Base-by-base conservation (phyloP, 2,329 filamentous ascomycete species). In the Colletotrichum navitas region DNA sequence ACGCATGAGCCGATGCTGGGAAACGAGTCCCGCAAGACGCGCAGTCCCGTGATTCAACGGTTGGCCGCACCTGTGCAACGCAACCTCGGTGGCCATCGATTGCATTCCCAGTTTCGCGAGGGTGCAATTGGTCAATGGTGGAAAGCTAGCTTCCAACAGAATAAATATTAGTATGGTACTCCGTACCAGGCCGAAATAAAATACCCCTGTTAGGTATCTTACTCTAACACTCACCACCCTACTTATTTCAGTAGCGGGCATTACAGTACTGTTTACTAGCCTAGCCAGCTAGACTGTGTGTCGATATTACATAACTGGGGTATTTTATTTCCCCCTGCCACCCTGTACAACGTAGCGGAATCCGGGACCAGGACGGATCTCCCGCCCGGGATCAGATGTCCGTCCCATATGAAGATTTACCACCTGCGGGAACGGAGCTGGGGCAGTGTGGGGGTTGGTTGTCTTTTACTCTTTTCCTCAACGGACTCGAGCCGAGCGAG, bases 331-430 rank as follows among this genome's bases (percentile, higher is more conserved):
- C n/a, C n/a, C n/a, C n/a, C n/a, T n/a, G n/a, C n/a, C n/a, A n/a
- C n/a, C n/a, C 36, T 3, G 36, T 39, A 21, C 16, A 29, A 18
- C 8, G 24, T 47, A 47, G 47, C 60, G n/a, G 34, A 16, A 41
- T 29, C 47, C 60, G 60, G 60, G n/a, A 41, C 60, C 45, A 45
- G 34, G 41, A 52, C 60, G 45, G 45, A 51, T 18, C 14, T 43
- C 59, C 14, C 45, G 29, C 29, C 60, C 36, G 24, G 47, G 47
- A 21, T n/a, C 7, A 32, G 32, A 18, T 7, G 12, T 51, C 18
- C 16, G 47, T 16, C n/a, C 60, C 59, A 39, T n/a, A 3, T n/a
- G 54, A n/a, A 24, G 34, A 51, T 32, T 41, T n/a, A 11, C 26
- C 11, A 29, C 43, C 34, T 39, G 59, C 59, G 21, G 32, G 8